These are phyloP conservation scores for Stenocarpella maydis DNA, from an alignment of 2,329 filamentous ascomycete species.

Conservation along the genomic window DNA sequence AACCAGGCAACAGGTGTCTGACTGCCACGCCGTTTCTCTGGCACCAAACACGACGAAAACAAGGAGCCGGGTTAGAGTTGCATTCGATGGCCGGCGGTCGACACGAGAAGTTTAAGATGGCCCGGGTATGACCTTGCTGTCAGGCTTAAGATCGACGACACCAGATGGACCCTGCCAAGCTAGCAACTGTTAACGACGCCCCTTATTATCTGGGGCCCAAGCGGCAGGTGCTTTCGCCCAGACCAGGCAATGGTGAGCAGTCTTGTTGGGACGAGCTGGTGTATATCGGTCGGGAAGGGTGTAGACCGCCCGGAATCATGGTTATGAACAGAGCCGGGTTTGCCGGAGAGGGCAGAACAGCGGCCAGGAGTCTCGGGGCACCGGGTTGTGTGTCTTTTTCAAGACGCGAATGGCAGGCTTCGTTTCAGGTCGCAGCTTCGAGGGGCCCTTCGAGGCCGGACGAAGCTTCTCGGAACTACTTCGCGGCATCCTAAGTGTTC, in stretches of 20 bases:
- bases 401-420: neutral
- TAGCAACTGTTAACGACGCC: neutral
- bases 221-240: neutral
- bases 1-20: neutral
- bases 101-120: neutral
- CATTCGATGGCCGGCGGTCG: constrained; percentile 22
- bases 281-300: neutral
- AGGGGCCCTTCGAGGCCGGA: neutral
- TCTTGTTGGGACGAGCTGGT: neutral
- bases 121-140: neutral
- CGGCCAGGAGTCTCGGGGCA: neutral
- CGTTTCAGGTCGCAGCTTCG: constrained; percentile 19
- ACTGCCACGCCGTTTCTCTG: neutral
- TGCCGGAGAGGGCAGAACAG: neutral
- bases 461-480: neutral
- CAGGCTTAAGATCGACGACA: constrained; percentile 12
- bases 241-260: neutral
- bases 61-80: neutral
- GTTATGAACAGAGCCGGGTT: neutral
- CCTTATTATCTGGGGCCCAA: constrained; percentile 3
- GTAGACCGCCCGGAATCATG: neutral
- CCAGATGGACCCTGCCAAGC: constrained; percentile 12
- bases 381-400: neutral
- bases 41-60: neutral
- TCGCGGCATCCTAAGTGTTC: neutral